Evolutionary conservation across 176 grass and related monocot genomes (phyloP), one percentile per base, ranked within the genome.

Genomic region (Oryza australiensis): DNA sequence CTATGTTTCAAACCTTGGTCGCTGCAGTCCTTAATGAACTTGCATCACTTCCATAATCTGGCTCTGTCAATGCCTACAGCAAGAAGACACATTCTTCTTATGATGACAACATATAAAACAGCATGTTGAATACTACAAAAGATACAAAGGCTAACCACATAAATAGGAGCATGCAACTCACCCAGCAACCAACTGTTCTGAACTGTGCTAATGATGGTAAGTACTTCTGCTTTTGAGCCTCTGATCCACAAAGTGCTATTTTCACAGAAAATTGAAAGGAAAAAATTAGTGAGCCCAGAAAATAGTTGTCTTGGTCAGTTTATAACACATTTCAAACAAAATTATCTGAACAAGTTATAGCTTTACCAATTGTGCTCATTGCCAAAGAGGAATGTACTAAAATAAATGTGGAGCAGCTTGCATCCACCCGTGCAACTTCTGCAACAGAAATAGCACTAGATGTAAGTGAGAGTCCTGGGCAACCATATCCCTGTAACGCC

Each of bases 21-120:
- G 92, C 92, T 51, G 84, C 76, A 45, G 90, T 91, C 51, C 78
- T 89, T 71, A 98, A 83, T 49, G 92, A 85, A 82, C 95, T 98
- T 78, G 95, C 95, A 68, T 98, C 95, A 87, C 95, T 98, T 69
- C 95, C 92, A 73, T 88, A 94, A 84, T 91, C 92, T 67, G 92
- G 95, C 65, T 98, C 95, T 67, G 95, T 94, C 85, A 98, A 88
- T 51, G 92, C 92, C 95, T 98, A 81, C 23, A 78, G 13, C 69
- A 91, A 82, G 18, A 4, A 65, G 33, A 69, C 2, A 71, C 5
- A 42, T 3, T 40, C 16, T 23, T 83, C 41, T 65, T 28, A 66
- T 33, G 46, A 71, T 82, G n/a, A 26, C 32, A 53, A 72, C 43
- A 62, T 26, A 73, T 24, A 26, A 60, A 48, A 60, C 22, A 72